Percentiles rank a stretch among this genome's conserved stretches.
Conservation (phyloP, 2,329 filamentous ascomycete species). For the Fusarium sp. region DNA sequence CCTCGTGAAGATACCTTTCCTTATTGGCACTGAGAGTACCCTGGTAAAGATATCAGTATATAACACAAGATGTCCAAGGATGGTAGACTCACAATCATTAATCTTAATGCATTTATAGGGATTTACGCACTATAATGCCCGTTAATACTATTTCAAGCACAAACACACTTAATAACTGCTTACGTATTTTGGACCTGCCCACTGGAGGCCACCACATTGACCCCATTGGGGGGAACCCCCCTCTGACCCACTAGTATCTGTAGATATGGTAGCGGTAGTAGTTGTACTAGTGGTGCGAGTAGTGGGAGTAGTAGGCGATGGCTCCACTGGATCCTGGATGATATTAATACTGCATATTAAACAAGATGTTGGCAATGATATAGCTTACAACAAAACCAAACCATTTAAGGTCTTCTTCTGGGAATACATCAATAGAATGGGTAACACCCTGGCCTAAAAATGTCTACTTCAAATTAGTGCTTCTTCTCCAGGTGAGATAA, state of each 20-base stretch:
- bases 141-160: not conserved
- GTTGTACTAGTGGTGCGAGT: too few species aligned
- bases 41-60: not conserved
- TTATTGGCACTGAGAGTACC: slow-evolving; percentile 25
- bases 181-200: slow-evolving; percentile 32
- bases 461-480: slow-evolving; percentile 7
- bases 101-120: slow-evolving; percentile 26
- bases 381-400: slow-evolving; percentile 31
- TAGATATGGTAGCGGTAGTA: not conserved
- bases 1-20: too few species aligned
- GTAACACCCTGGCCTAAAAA: slow-evolving; percentile 35
- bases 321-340: not conserved
- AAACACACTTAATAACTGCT: not conserved
- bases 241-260: slow-evolving; percentile 13
- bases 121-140: slow-evolving; percentile 18
- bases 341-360: not conserved
- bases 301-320: slow-evolving; percentile 12
- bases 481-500: rapidly evolving
- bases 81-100: slow-evolving; percentile 28
- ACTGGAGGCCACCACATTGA: slow-evolving; percentile 33
- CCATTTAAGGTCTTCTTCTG: slow-evolving; percentile 38
- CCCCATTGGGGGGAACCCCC: slow-evolving; percentile 34
- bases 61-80: rapidly evolving
- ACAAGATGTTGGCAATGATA: rapidly evolving
- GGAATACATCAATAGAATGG: slow-evolving; percentile 37